Evolutionary conservation across 768 basidiomycete species (phyloP), one percentile per base, ranked within the genome.

Genomic region (Aureoboletus auriporus): DNA sequence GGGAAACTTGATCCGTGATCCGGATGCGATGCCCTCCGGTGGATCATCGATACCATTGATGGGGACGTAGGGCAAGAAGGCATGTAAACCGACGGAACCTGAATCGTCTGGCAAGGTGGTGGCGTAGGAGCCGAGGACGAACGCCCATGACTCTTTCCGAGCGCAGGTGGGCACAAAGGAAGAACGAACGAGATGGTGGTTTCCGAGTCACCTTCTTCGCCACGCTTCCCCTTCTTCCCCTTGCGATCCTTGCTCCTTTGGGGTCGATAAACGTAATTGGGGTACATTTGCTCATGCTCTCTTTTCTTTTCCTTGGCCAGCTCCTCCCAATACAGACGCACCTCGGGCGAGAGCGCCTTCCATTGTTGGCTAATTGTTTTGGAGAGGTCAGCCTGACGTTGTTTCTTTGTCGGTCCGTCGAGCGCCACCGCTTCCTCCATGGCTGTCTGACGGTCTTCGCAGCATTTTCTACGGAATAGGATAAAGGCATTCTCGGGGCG

Each of bases 401-500:
- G 82, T 65, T 86, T 87, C 79, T 86, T 88, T 12, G 76, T 64
- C 5, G 78, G 74, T 2, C 68, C 57, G 36, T 62, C 60, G 20
- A 61, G 40, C 0, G 49, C 50, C 14, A 66, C 59, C 4, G 70
- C 75, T 44, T 79, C 79, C 42, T 78, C 79, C 46, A 70, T 72
- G 39, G 76, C 75, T 12, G 71, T 69, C 64, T 84, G 80, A 30
- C 82, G 79, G 43, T 86, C 83, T 67, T 85, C 82, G 67, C 83
- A 86, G 68, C 83, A 86, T 59, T 84, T 81, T 57, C 86, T 78
- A 46, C 87, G 80, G 77, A 89, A 89, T 47, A 89, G 76, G 64
- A 89, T 89, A 73, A 89, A 89, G 8, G 87, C 87, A 60, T 89
- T 89, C 69, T 87, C 84, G 2, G 86, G 87, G 37, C 87, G 81